Evolutionary conservation across 2,329 filamentous ascomycete species (phyloP).

Genomic region (Fusarium foetens): DNA sequence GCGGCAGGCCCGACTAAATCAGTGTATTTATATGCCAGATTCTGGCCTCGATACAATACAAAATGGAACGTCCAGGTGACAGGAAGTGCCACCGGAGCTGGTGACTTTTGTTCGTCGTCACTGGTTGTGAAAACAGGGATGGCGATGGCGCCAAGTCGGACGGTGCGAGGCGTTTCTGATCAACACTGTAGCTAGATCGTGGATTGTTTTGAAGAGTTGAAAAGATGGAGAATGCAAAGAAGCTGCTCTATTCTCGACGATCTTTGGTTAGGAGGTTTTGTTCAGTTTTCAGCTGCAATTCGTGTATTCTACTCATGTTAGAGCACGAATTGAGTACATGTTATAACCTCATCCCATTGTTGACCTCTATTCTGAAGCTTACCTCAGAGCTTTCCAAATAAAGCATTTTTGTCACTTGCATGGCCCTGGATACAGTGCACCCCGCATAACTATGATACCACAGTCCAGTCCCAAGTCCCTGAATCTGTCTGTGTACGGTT

Average conservation of each 20-base stretch:
- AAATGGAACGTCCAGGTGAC: constrained; percentile 40
- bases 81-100: constrained; percentile 35
- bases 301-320: background rate
- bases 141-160: constrained; percentile 39
- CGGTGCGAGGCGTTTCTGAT: constrained; percentile 34
- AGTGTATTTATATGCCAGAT: constrained; percentile 24
- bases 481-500: background rate
- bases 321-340: constrained; percentile 38
- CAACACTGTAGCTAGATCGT: constrained; percentile 36
- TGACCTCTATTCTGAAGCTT: constrained; percentile 7
- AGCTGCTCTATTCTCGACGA: background rate
- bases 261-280: background rate
- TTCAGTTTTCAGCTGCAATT: background rate
- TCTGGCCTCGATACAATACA: constrained; percentile 11
- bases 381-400: constrained; percentile 12
- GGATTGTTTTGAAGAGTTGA: constrained; percentile 7
- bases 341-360: constrained; percentile 13
- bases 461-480: constrained; percentile 28
- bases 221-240: background rate
- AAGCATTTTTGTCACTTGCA: constrained; percentile 24
- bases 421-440: constrained; percentile 40
- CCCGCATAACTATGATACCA: constrained; percentile 44
- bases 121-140: constrained; percentile 45
- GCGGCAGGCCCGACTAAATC: background rate
- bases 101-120: constrained; percentile 43